A percentile compares a stretch with the other conserved stretches of the same genome.
phyloP scores from a whole-genome alignment of 352 stramenopile genomes.

The Phytophthora pisi region DNA sequence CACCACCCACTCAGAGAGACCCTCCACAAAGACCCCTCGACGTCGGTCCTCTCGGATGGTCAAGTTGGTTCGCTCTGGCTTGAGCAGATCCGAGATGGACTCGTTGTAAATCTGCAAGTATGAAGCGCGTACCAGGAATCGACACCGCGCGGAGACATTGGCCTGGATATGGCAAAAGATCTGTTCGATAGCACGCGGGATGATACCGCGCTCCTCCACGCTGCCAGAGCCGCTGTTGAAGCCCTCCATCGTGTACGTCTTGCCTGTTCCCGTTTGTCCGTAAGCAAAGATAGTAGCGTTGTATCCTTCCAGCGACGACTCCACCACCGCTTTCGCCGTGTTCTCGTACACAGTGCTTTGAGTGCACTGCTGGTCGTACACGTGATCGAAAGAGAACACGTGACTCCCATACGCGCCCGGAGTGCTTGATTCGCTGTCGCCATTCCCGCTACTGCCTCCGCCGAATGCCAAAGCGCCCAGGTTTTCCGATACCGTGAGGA shows the following conservation, averaged over 20 bases:
- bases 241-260: conserved; percentile 98
- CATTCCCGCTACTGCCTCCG: conserved; percentile 32
- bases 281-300: conserved; percentile 93
- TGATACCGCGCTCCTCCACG: conserved; percentile 95
- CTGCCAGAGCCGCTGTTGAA: conserved; percentile 87
- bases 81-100: conserved; percentile 94
- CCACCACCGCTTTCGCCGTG: conserved; percentile 92
- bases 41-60: conserved; percentile 95
- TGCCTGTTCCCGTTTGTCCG: conserved; percentile 91
- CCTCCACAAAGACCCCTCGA: conserved; percentile 94
- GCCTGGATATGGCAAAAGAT: conserved; percentile 93
- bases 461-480: conserved; percentile 50
- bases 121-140: conserved; percentile 92
- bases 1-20: conserved; percentile 95
- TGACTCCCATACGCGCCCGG: conserved; percentile 83
- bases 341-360: conserved; percentile 94
- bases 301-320: conserved; percentile 92
- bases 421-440: conserved; percentile 21
- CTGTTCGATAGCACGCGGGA: conserved; percentile 97
- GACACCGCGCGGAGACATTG: conserved; percentile 82
- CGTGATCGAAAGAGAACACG: conserved; percentile 94
- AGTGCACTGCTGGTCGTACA: conserved; percentile 92
- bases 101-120: conserved; percentile 97
- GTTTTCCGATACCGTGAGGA: conserved; percentile 91
- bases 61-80: conserved; percentile 91